Percentiles rank a stretch among this genome's conserved stretches.
phyloP scores from a whole-genome alignment of 441 rosid species.

The Codiaeum variegatum region DNA sequence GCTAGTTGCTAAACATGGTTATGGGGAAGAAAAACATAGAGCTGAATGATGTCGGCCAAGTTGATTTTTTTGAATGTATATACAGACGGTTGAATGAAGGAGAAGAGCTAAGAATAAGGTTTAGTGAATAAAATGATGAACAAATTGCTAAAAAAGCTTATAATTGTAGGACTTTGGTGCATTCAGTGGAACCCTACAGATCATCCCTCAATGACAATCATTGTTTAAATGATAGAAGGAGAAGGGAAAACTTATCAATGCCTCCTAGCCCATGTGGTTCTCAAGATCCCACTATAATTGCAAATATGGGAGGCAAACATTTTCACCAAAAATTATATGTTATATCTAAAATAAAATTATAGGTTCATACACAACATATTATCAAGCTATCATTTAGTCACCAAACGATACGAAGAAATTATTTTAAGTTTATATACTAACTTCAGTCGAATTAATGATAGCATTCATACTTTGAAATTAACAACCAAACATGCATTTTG shows the following conservation, averaged over 20 bases:
- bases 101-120: conserved; percentile 19
- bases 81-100: conserved; percentile 23
- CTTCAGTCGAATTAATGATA: too few relatives aligned
- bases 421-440: too few relatives aligned
- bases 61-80: conserved; percentile 20
- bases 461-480: too few relatives aligned
- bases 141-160: conserved; percentile 30
- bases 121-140: conserved; percentile 20
- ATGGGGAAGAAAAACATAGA: conserved; percentile 20
- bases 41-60: conserved; percentile 3
- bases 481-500: too few relatives aligned
- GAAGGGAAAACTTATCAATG: conserved; percentile 22
- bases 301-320: neutral
- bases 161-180: conserved; percentile 29
- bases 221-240: conserved; percentile 35
- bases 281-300: conserved; percentile 14
- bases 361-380: neutral
- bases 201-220: conserved; percentile 31
- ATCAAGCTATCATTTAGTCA: too few relatives aligned
- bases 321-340: conserved; percentile 14
- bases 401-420: too few relatives aligned
- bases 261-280: conserved; percentile 32
- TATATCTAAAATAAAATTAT: conserved; percentile 14
- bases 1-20: conserved; percentile 24
- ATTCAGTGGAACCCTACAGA: conserved; percentile 31